Evolutionary conservation across 1,284 basidiomycete species (phyloP).

Genomic region (Moniliophthora roreri): DNA sequence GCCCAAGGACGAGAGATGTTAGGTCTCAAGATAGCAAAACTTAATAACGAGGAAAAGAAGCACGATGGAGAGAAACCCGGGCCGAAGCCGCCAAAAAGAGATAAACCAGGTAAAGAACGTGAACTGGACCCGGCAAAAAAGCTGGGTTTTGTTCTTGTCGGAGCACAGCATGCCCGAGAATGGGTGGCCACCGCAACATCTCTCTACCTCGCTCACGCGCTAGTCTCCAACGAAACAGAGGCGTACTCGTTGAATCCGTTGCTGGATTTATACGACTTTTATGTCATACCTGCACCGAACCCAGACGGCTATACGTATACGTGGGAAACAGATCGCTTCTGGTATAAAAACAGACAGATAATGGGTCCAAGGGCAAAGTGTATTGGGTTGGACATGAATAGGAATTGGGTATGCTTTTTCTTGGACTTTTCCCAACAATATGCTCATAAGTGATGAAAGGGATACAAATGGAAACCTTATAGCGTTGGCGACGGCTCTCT

Average conservation of each 20-base stretch:
- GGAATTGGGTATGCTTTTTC: conserved; percentile 57
- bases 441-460: conserved; percentile 27
- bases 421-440: neutral
- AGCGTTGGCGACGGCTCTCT: conserved; percentile 25
- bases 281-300: conserved; percentile 79
- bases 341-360: conserved; percentile 82
- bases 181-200: conserved; percentile 81
- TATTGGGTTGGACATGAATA: conserved; percentile 80
- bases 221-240: conserved; percentile 53
- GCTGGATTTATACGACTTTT: conserved; percentile 67
- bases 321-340: conserved; percentile 69
- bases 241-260: conserved; percentile 46
- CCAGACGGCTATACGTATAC: conserved; percentile 83
- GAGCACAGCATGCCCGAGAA: conserved; percentile 82
- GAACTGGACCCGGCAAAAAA: conserved; percentile 29
- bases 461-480: conserved; percentile 59
- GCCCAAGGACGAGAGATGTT: conserved; percentile 56
- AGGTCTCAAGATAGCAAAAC: conserved; percentile 44
- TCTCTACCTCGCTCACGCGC: conserved; percentile 72
- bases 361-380: conserved; percentile 50
- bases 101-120: conserved; percentile 17
- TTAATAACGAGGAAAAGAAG: neutral
- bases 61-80: conserved; percentile 15
- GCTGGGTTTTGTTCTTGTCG: conserved; percentile 66
- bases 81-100: conserved; percentile 22